Evolutionary conservation across 2,329 filamentous ascomycete genomes (phyloP), one percentile per base, ranked within the genome.

Genomic region (Tolypocladium pustulatum): DNA sequence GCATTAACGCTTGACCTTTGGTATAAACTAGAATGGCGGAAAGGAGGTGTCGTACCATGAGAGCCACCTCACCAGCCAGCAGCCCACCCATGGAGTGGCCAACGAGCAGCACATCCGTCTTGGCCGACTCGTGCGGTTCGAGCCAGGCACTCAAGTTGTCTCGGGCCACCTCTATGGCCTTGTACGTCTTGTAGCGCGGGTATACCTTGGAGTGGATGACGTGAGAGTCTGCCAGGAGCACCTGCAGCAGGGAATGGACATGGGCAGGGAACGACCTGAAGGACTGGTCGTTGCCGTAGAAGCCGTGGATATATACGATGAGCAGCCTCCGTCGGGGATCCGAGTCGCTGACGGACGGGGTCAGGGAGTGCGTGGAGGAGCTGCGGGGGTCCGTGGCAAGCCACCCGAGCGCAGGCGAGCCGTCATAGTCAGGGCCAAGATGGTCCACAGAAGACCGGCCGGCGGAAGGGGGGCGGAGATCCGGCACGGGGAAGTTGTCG

Each of bases 11-110:
- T 32, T 22, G 34, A 3, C n/a, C 25, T 25, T 54, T 25, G 37
- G 5, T 22, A 27, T 22, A 58, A 56, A 43, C 43, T 65, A 27
- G 56, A 52, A 25, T 30, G 46, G 55, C 41, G 10, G 7, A 17
- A n/a, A 4, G 25, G 9, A 20, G 27, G 55, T 27, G 27, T 55
- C 73, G 66, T 66, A 79, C 81, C 70, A 88, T 80, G 52, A 96
- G 75, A 3, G 84, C 85, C 32, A 95, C 82, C 65, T 97, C 92
- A 1, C 89, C 90, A 32, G 88, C 84, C 32, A 97, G 72, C 30
- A 97, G 78, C 1, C 92, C 92, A 20, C 92, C 92, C 85, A 97
- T 93, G 49, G 90, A 95, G 71, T 96, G 92, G 0, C 92, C 91
- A 3, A 96, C 77, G 3, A 97, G 78, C 25, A 97, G 79, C 2